Base-by-base conservation (phyloP, 148 eudicot genomes). In the Tetragonia tetragonoides region DNA sequence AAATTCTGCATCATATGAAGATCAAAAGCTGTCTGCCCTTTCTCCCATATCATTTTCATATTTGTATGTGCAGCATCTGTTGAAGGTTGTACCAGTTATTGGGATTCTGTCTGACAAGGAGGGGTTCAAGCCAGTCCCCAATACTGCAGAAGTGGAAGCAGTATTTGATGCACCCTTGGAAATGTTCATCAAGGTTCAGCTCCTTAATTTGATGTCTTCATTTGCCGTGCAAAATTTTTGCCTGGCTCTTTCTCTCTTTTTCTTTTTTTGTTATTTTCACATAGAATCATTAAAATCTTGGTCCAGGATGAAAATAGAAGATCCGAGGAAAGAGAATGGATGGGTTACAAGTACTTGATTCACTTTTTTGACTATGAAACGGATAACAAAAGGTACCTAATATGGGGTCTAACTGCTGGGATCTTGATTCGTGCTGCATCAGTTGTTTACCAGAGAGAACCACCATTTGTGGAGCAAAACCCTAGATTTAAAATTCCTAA, bases 381-480 rank as follows among this genome's bases (percentile, higher is more conserved):
- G 14, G 86, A 83, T 39, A 66, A 73, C 46, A 84, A 87, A 78
- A 89, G 87, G 77, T 88, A 84, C 66, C 28, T 90, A 75, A 93
- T 95, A 82, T 93, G 94, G 93, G 99, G 95, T 69, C 79, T 95
- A 81, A 95, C 99, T 41, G 97, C 99, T 65, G 92, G 90, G 56
- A 88, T 95, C 73, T 82, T 95, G 89, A 95, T 93, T 77, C 87
- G 88, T 72, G 97, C 92, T 69, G 99, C 99, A 41, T 86, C 99
- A 9, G 85, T 95, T 75, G 97, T 91, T 69, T 95, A 89, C 70
- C 89, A 90, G 72, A 90, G 85, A 77, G 81, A 85, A 39, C 97
- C 99, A 7, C 88, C 90, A 59, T 94, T 94, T 78, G 66, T 78
- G 66, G 89, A 85, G 85, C 95, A 89, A 81, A 87, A 84, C 73